phyloP scores from a whole-genome alignment of 2,329 filamentous ascomycete genomes.

The Claviceps purpurea region DNA sequence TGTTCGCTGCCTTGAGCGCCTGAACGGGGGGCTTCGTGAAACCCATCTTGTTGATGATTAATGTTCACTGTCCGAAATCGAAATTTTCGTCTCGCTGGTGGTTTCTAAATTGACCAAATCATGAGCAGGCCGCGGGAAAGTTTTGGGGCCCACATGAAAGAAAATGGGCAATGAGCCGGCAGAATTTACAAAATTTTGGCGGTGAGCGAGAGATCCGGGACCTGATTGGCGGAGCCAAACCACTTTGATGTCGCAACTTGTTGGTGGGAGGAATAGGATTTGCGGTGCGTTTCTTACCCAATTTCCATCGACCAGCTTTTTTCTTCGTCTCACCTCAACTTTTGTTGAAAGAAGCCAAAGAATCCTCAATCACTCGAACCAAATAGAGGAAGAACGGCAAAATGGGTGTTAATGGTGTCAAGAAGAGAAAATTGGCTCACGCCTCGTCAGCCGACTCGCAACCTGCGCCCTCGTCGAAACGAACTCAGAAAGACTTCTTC shows the following conservation, averaged over 20 bases:
- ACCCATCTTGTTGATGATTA: constrained; percentile 14
- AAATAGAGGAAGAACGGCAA: background rate
- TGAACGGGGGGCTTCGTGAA: constrained; percentile 21
- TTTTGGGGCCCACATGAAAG: constrained; percentile 9
- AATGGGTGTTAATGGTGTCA: constrained; percentile 38
- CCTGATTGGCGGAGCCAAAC: constrained; percentile 13
- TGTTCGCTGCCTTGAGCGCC: constrained; percentile 51
- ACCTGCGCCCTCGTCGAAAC: constrained; percentile 20
- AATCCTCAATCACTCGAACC: background rate
- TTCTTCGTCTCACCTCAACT: background rate
- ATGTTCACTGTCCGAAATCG: background rate
- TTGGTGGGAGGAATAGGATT: background rate
- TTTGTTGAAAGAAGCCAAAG: too few species aligned
- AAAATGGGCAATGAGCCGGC: constrained; percentile 9
- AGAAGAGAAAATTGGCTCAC: constrained; percentile 46
- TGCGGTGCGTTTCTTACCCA: background rate
- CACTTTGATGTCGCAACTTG: background rate
- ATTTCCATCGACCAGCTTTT: background rate
- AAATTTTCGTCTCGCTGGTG: background rate
- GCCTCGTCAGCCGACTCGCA: constrained; percentile 29
- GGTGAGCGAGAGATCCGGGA: constrained; percentile 15
- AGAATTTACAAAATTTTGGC: constrained; percentile 26
- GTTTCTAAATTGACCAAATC: background rate
- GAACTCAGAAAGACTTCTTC: constrained; percentile 52
- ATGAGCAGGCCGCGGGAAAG: constrained; percentile 1